Conservation (phyloP, 305 asterid genomes). For the Fraxinus sp. region DNA sequence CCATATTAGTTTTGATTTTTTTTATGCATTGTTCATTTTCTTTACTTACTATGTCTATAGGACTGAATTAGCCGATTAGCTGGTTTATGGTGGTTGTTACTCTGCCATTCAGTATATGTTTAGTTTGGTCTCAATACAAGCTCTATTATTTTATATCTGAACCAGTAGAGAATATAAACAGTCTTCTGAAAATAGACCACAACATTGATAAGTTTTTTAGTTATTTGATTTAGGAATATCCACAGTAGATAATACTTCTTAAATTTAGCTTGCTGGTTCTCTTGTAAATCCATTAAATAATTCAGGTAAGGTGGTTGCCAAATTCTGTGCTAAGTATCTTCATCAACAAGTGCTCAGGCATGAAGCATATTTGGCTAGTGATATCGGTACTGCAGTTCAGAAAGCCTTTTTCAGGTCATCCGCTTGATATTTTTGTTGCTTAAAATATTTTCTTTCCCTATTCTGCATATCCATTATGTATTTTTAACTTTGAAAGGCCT, state of each 20-base stretch:
- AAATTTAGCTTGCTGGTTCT: background rate
- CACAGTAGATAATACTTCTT: background rate
- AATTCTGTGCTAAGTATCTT: conserved; percentile 91
- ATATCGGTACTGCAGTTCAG: conserved; percentile 72
- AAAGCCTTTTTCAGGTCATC: conserved; percentile 77
- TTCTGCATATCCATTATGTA: background rate
- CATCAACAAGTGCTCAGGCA: conserved; percentile 87
- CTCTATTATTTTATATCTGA: background rate
- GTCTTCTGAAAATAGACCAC: background rate
- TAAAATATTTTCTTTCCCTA: background rate
- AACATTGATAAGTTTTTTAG: background rate
- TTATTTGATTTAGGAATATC: background rate
- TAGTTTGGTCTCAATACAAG: background rate
- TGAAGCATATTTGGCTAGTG: conserved; percentile 78
- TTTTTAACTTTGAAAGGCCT: background rate
- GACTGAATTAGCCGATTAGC: background rate
- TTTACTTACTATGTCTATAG: background rate
- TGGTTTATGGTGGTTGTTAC: background rate
- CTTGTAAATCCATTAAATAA: conserved; percentile 9
- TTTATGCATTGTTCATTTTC: background rate
- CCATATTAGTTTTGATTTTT: too few species aligned
- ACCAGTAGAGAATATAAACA: background rate
- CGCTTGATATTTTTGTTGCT: conserved; percentile 2
- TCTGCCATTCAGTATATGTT: background rate
- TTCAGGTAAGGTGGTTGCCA: conserved; percentile 92